Evolutionary conservation across 352 stramenopile species (phyloP).

Genomic region (Globisporangium cylindrosporum): DNA sequence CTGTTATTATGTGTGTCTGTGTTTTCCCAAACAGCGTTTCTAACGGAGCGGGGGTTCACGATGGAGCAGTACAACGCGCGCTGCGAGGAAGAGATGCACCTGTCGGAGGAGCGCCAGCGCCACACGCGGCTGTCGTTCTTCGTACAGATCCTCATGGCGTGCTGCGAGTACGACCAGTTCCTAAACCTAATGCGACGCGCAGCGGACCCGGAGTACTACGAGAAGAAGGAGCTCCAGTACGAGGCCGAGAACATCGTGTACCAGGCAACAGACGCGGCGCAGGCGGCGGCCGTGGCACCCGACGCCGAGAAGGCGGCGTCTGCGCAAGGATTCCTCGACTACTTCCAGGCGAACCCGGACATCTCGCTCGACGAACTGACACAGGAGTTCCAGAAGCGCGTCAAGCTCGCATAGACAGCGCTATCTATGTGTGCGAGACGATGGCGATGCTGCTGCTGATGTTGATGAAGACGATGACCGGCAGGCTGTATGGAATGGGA

Average conservation of each 20-base stretch:
- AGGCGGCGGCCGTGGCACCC: constrained; percentile 25
- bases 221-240: constrained; percentile 76
- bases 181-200: constrained; percentile 81
- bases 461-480: not conserved
- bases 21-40: constrained; percentile 30
- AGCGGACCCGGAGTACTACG: constrained; percentile 75
- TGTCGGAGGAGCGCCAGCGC: constrained; percentile 70
- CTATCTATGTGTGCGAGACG: not conserved
- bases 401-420: constrained; percentile 45
- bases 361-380: constrained; percentile 66
- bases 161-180: constrained; percentile 83
- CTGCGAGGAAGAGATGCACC: constrained; percentile 66
- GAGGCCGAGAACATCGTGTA: constrained; percentile 62
- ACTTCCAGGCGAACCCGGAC: constrained; percentile 67
- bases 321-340: constrained; percentile 71
- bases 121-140: constrained; percentile 80
- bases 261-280: constrained; percentile 38
- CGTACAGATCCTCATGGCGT: constrained; percentile 75
- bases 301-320: constrained; percentile 31
- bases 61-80: constrained; percentile 72
- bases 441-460: not conserved
- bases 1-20: not conserved
- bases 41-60: constrained; percentile 52
- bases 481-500: not conserved
- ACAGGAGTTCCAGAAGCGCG: constrained; percentile 69